A percentile compares a stretch with the other conserved stretches of the same genome.
phyloP scores from a whole-genome alignment of 441 rosid species.

The Pelargonium citronellum region DNA sequence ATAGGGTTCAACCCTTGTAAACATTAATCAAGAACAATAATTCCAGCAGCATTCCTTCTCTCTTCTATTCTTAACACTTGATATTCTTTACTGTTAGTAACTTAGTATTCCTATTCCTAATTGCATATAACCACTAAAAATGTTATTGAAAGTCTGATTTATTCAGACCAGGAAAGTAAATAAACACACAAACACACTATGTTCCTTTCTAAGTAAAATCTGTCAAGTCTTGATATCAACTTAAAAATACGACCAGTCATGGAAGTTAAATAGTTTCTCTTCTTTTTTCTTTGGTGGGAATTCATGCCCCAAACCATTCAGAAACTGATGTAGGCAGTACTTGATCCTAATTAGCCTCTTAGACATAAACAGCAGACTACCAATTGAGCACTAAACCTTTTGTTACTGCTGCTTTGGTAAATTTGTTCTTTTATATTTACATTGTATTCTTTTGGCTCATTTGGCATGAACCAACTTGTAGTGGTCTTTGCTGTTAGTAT shows the following conservation, averaged over 20 bases:
- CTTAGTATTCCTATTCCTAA: background rate
- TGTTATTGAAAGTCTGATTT: background rate
- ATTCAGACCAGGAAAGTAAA: background rate
- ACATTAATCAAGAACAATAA: too few relatives aligned
- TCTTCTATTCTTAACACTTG: too few relatives aligned
- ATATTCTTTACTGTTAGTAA: too few relatives aligned
- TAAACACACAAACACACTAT: background rate
- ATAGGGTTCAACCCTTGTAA: too few relatives aligned
- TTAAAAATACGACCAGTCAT: background rate
- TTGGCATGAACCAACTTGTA: background rate
- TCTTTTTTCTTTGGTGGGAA: background rate
- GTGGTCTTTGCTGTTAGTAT: background rate
- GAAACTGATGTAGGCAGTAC: background rate
- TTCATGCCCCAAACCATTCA: background rate
- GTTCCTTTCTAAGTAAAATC: background rate
- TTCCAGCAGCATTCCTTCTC: too few relatives aligned
- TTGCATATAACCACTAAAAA: background rate
- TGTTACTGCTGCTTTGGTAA: background rate
- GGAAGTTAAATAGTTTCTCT: background rate
- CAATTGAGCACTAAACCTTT: background rate
- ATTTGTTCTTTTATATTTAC: background rate
- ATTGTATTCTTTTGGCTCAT: background rate
- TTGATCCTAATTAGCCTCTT: background rate
- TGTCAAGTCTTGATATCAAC: background rate
- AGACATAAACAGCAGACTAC: background rate